Conservation (phyloP, 164 flowering plant species). For the Cinnamomum micranthum region DNA sequence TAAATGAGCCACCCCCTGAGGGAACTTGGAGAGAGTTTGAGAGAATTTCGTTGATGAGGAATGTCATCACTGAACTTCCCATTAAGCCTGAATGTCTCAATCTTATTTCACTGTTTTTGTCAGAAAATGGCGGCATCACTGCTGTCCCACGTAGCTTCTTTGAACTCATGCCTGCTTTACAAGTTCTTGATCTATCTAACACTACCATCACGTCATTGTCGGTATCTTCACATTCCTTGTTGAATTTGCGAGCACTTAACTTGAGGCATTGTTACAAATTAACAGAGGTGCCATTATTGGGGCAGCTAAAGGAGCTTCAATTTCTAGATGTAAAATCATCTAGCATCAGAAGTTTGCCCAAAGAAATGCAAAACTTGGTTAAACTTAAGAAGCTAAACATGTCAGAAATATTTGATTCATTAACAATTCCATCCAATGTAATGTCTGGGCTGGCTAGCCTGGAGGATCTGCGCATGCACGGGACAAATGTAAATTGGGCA, state of each 20-base stretch:
- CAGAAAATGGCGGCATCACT: not conserved
- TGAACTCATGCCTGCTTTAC: not conserved
- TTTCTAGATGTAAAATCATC: not conserved
- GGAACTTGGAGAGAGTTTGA: conserved; percentile 1
- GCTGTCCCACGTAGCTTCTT: not conserved
- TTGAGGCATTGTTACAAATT: not conserved
- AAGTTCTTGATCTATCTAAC: not conserved
- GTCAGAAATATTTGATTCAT: not conserved
- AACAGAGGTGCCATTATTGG: not conserved
- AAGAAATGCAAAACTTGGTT: not conserved
- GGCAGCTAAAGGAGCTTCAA: not conserved
- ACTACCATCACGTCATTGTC: not conserved
- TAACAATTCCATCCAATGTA: not conserved
- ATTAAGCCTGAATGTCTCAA: conserved; percentile 3
- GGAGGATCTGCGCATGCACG: not conserved
- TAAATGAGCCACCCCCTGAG: not conserved
- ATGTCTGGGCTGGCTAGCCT: not conserved
- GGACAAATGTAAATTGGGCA: not conserved
- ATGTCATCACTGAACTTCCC: not conserved
- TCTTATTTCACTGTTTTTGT: not conserved
- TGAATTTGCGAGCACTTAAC: conserved; percentile 1
- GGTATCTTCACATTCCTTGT: not conserved
- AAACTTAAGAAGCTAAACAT: conserved; percentile 2
- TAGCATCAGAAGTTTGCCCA: not conserved
- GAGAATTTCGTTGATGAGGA: conserved; percentile 1